These are phyloP conservation scores for Fraxinus dipetala DNA, from an alignment of 305 asterid species.

Conservation along the genomic window DNA sequence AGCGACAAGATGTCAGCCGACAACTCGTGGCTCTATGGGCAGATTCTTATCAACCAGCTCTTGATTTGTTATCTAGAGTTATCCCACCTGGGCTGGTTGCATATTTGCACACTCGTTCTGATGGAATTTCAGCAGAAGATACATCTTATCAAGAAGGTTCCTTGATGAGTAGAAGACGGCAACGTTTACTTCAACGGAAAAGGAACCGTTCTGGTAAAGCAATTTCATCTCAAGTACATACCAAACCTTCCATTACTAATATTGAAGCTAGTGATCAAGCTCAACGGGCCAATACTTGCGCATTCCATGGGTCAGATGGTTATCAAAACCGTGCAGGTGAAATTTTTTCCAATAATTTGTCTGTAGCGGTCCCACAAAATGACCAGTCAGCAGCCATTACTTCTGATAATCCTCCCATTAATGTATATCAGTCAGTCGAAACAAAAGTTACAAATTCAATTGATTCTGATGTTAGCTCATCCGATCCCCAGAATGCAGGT, in stretches of 20 bases:
- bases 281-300: slow-evolving; percentile 38
- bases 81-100: slow-evolving; percentile 99
- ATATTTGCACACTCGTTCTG: slow-evolving; percentile 76
- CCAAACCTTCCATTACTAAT: slow-evolving; percentile 43
- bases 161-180: slow-evolving; percentile 79
- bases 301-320: slow-evolving; percentile 46
- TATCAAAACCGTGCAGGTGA: slow-evolving; percentile 47
- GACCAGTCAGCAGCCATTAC: slow-evolving; percentile 42
- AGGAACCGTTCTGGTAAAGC: slow-evolving; percentile 69
- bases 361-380: slow-evolving; percentile 42
- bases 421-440: slow-evolving; percentile 42
- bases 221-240: slow-evolving; percentile 54
- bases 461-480: slow-evolving; percentile 47
- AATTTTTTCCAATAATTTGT: slow-evolving; percentile 33
- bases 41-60: slow-evolving; percentile 98
- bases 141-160: slow-evolving; percentile 63
- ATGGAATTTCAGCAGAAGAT: slow-evolving; percentile 60
- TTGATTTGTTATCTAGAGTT: slow-evolving; percentile 87
- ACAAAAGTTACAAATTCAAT: slow-evolving; percentile 38
- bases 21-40: slow-evolving; percentile 99
- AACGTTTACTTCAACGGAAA: slow-evolving; percentile 84
- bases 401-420: slow-evolving; percentile 40
- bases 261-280: slow-evolving; percentile 54
- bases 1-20: slow-evolving; percentile 92
- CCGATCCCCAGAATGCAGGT: slow-evolving; percentile 48